Percentiles rank a stretch among this genome's conserved stretches.
These are phyloP conservation scores for Thozetella sp. DNA, from an alignment of 495 filamentous ascomycete species.

Conservation along the genomic window DNA sequence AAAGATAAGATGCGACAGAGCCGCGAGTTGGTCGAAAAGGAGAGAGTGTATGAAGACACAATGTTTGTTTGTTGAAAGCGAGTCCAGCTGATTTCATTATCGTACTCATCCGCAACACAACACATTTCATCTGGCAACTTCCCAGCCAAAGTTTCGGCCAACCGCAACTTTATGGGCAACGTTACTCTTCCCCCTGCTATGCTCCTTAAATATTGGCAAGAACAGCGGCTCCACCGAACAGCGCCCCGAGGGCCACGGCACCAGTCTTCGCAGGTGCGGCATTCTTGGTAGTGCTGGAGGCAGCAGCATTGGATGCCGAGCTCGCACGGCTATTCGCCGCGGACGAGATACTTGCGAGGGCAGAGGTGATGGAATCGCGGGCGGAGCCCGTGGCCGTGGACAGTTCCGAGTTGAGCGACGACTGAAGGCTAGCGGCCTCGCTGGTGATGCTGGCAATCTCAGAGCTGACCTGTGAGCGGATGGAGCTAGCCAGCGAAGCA, in stretches of 20 bases:
- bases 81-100: too few species aligned
- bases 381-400: conserved; percentile 24
- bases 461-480: conserved; percentile 15
- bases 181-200: neutral
- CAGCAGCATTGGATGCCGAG: conserved; percentile 13
- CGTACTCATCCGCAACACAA: too few species aligned
- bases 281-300: conserved; percentile 9
- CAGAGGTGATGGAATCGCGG: conserved; percentile 19
- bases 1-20: too few species aligned
- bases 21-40: too few species aligned
- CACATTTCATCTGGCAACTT: too few species aligned
- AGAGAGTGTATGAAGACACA: too few species aligned
- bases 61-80: too few species aligned
- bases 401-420: conserved; percentile 16
- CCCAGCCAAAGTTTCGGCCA: too few species aligned
- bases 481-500: conserved; percentile 11
- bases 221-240: conserved; percentile 35
- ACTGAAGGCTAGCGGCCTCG: conserved; percentile 12
- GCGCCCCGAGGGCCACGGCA: conserved; percentile 32
- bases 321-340: neutral
- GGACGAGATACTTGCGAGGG: conserved; percentile 3
- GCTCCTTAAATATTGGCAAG: conserved; percentile 22
- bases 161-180: too few species aligned
- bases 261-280: conserved; percentile 28
- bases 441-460: conserved; percentile 14